Base-by-base conservation (phyloP, 208 protist species). In the Spironucleus salmonicida region DNA sequence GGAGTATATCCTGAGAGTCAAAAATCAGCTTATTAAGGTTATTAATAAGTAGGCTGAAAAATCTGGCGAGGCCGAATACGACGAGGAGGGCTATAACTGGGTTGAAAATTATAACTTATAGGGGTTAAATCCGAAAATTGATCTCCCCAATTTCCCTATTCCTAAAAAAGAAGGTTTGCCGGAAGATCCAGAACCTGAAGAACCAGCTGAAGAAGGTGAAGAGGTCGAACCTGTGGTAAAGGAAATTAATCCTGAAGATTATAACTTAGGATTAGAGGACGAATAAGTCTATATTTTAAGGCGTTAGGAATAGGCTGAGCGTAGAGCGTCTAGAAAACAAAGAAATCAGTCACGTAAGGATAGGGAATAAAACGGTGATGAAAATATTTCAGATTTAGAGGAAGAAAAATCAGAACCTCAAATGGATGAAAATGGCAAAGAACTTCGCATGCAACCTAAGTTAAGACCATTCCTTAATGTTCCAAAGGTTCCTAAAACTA, bases 121-220 rank as follows among this genome's bases (percentile, higher is more conserved):
- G 9, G 64, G 64, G 27, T 45, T 71, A 11, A 35, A 71, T 42
- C 64, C 64, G 34, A 9, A 15, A 15, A 9, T 71, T n/a, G 64
- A 71, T 49, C n/a, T 71, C 4, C 9, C 13, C 7, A 15, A 42
- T 40, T 45, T 71, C n/a, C 13, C 9, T 11, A 71, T 71, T 71
- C 64, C 64, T 23, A 71, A 71, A n/a, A 71, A 71, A 35, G 38
- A 7, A 35, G 34, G 4, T 15, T 15, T 35, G 11, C 32, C 13
- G 19, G 23, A 35, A 42, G 64, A 71, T 7, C 30, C 26, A 45
- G 64, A 49, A 42, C 34, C n/a, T 23, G 38, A 71, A 35, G 38
- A 71, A n/a, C n/a, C n/a, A n/a, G n/a, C n/a, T n/a, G 64, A 45
- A 45, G 64, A 71, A 57, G 64, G 64, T 49, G 64, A 71, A 49